phyloP scores from a whole-genome alignment of 2,329 filamentous ascomycete genomes.

The Aureobasidium sp. region DNA sequence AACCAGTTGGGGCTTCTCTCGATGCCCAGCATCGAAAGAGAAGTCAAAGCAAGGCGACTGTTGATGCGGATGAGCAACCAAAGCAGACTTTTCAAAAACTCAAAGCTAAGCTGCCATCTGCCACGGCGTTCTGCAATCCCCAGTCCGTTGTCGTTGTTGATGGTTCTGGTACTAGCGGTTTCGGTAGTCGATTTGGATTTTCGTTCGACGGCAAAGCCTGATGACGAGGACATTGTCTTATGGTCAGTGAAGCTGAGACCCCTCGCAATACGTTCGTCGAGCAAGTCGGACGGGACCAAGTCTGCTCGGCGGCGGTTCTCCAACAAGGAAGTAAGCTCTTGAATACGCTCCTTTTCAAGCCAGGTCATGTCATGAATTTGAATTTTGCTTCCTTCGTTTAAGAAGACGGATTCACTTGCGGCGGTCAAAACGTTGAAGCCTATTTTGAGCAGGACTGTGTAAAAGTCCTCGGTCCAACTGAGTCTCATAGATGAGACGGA shows the following conservation, averaged over 20 bases:
- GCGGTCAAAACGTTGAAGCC: constrained; percentile 87
- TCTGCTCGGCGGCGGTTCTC: constrained; percentile 32
- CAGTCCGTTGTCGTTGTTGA: constrained; percentile 54
- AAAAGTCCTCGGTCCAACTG: constrained; percentile 88
- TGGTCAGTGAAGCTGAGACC: constrained; percentile 29
- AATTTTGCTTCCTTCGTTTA: constrained; percentile 79
- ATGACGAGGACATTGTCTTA: constrained; percentile 30
- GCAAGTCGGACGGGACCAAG: constrained; percentile 37
- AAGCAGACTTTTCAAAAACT: constrained; percentile 70
- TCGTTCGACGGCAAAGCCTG: constrained; percentile 61
- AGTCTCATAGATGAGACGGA: constrained; percentile 60
- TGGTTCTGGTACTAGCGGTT: constrained; percentile 21
- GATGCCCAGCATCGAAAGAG: constrained; percentile 55
- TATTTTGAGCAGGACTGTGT: constrained; percentile 77
- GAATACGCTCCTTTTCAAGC: constrained; percentile 80
- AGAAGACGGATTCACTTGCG: constrained; percentile 89
- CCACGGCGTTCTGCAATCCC: constrained; percentile 72
- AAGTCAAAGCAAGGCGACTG: constrained; percentile 48
- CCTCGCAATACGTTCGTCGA: constrained; percentile 35
- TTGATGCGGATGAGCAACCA: constrained; percentile 55
- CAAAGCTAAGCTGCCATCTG: constrained; percentile 68
- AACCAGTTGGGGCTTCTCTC: constrained; percentile 59
- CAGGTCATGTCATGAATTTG: constrained; percentile 73
- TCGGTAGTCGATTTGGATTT: constrained; percentile 35
- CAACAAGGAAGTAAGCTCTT: constrained; percentile 54